Percentiles rank a stretch among this genome's conserved stretches.
phyloP scores from a whole-genome alignment of 768 basidiomycete species.

The Pulveroboletus ravenelii region DNA sequence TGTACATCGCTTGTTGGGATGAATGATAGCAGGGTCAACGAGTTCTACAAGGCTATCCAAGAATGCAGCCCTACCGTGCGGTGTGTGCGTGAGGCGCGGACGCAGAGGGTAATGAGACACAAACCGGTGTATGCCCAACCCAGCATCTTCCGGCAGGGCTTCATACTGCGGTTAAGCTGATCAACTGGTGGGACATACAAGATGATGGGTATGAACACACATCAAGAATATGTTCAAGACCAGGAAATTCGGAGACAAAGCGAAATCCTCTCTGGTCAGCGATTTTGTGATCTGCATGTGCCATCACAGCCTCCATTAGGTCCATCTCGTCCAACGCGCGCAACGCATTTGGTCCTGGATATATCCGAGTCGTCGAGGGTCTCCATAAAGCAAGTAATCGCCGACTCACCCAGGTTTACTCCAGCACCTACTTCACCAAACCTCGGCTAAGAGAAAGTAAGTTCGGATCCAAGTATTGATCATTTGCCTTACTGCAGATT shows the following conservation, averaged over 20 bases:
- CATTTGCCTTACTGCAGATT: constrained; percentile 39
- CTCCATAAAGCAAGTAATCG: not conserved
- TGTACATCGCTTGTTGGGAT: constrained; percentile 49
- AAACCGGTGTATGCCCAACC: constrained; percentile 45
- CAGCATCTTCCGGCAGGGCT: constrained; percentile 30
- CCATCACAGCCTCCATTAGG: constrained; percentile 39
- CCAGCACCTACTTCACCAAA: constrained; percentile 56
- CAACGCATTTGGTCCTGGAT: constrained; percentile 46
- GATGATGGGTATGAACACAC: constrained; percentile 22
- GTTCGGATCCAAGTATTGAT: not conserved
- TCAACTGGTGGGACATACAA: not conserved
- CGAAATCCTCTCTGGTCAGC: constrained; percentile 33
- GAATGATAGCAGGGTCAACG: constrained; percentile 38
- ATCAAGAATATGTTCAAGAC: constrained; percentile 42
- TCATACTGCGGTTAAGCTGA: constrained; percentile 28
- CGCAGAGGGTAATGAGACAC: not conserved
- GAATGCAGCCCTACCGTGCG: constrained; percentile 40
- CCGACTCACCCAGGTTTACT: constrained; percentile 41
- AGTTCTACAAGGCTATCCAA: constrained; percentile 44
- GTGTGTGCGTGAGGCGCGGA: not conserved
- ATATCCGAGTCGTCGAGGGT: not conserved
- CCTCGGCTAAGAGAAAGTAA: constrained; percentile 30
- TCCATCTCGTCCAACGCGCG: constrained; percentile 43
- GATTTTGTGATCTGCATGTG: constrained; percentile 31
- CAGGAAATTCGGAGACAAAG: constrained; percentile 40